phyloP scores from a whole-genome alignment of 164 flowering plant genomes.

The Amborella trichopoda region DNA sequence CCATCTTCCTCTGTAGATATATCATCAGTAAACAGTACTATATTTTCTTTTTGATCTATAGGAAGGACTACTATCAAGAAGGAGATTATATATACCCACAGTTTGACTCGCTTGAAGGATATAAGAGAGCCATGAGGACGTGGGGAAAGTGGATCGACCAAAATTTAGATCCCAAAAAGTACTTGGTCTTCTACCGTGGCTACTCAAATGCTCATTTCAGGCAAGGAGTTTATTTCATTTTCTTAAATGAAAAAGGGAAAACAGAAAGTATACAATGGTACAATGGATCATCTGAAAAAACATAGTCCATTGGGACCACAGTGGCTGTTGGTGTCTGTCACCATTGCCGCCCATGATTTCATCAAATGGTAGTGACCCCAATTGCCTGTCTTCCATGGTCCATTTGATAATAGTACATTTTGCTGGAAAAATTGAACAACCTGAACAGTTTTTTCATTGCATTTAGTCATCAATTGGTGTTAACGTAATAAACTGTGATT shows the following conservation, averaged over 20 bases:
- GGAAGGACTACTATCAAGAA: constrained; percentile 85
- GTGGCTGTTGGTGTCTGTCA: background rate
- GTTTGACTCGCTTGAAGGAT: constrained; percentile 84
- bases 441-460: too few species aligned
- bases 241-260: background rate
- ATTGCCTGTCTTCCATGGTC: background rate
- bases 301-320: background rate
- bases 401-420: too few species aligned
- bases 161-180: constrained; percentile 36
- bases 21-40: too few species aligned
- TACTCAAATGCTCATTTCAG: constrained; percentile 93
- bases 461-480: too few species aligned
- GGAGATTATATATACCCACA: constrained; percentile 69
- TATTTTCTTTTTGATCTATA: too few species aligned
- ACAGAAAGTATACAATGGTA: too few species aligned
- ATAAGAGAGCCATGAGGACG: constrained; percentile 60
- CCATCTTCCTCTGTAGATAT: too few species aligned
- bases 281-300: too few species aligned
- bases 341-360: background rate
- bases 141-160: constrained; percentile 80
- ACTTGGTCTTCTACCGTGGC: constrained; percentile 74
- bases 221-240: constrained; percentile 15
- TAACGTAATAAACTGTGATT: too few species aligned
- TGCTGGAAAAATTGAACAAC: too few species aligned
- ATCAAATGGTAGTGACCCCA: background rate